Percentiles rank a stretch among this genome's conserved stretches.
These are phyloP conservation scores for Hypoxylon sp. DNA, from an alignment of 2,329 filamentous ascomycete genomes.

Conservation along the genomic window DNA sequence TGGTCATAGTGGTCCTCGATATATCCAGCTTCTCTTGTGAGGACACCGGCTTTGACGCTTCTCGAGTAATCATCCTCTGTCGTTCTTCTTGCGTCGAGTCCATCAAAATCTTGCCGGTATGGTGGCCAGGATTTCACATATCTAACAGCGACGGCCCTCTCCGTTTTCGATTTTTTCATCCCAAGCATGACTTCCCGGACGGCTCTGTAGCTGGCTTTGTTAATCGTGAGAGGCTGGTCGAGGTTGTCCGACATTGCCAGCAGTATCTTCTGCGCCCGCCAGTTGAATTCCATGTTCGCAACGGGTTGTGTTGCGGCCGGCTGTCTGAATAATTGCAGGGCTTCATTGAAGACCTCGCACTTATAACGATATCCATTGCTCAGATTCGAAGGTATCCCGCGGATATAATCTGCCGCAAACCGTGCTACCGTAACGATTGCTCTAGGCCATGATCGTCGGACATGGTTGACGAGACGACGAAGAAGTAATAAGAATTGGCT, in stretches of 20 bases:
- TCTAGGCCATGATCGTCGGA: slow-evolving; percentile 42
- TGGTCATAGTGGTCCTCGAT: slow-evolving; percentile 55
- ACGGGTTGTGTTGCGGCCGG: slow-evolving; percentile 48
- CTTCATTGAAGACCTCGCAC: slow-evolving; percentile 53
- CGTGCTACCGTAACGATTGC: slow-evolving; percentile 44
- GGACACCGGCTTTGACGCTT: slow-evolving; percentile 59
- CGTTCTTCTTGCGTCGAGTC: slow-evolving; percentile 64
- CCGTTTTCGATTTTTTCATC: slow-evolving; percentile 60
- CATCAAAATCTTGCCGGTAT: slow-evolving; percentile 64
- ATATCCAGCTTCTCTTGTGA: slow-evolving; percentile 67
- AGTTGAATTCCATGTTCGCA: slow-evolving; percentile 57
- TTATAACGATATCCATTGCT: slow-evolving; percentile 41
- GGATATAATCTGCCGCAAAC: slow-evolving; percentile 45
- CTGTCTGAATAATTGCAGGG: slow-evolving; percentile 50
- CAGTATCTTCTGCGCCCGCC: slow-evolving; percentile 65
- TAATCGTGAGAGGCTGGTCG: slow-evolving; percentile 59
- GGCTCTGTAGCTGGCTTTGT: slow-evolving; percentile 60
- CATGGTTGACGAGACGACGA: slow-evolving; percentile 40
- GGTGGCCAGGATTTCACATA: slow-evolving; percentile 67
- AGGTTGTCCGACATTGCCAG: slow-evolving; percentile 61
- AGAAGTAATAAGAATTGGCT: slow-evolving; percentile 39
- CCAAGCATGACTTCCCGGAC: slow-evolving; percentile 63
- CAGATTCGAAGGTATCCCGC: slow-evolving; percentile 32
- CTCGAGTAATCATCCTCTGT: slow-evolving; percentile 63
- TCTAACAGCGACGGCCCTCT: slow-evolving; percentile 58